Evolutionary conservation across 345 rosid species (phyloP).

Genomic region (Eutrema japonicum): DNA sequence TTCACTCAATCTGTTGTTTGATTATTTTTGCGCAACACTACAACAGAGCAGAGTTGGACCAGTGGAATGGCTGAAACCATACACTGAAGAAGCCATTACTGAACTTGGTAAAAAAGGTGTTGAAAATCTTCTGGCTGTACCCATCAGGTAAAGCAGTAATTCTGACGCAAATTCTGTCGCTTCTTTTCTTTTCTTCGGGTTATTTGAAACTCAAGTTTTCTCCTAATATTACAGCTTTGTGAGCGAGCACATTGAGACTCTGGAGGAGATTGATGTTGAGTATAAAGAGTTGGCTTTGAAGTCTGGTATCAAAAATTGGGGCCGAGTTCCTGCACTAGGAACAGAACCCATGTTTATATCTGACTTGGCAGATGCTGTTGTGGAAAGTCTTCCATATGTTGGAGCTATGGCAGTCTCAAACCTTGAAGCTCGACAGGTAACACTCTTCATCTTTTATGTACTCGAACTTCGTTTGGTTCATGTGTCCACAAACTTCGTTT

Average conservation of each 20-base stretch:
- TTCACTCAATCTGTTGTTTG: neutral
- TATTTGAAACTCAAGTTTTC: slow-evolving; percentile 22
- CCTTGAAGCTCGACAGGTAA: slow-evolving; percentile 98
- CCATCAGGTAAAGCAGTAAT: slow-evolving; percentile 64
- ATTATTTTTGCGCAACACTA: slow-evolving; percentile 27
- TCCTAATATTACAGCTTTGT: slow-evolving; percentile 67
- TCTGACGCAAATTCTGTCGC: neutral
- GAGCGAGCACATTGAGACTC: slow-evolving; percentile 97
- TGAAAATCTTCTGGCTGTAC: slow-evolving; percentile 85
- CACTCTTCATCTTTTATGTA: slow-evolving; percentile 17
- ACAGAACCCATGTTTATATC: slow-evolving; percentile 92
- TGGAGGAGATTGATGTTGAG: slow-evolving; percentile 98
- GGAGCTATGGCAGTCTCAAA: slow-evolving; percentile 99
- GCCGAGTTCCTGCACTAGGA: slow-evolving; percentile 95
- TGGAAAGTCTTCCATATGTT: slow-evolving; percentile 96
- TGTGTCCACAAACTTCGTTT: slow-evolving; percentile 13
- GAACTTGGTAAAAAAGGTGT: slow-evolving; percentile 92
- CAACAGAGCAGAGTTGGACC: slow-evolving; percentile 99
- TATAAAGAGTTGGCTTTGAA: slow-evolving; percentile 90
- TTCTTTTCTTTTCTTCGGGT: slow-evolving; percentile 27
- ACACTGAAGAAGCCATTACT: slow-evolving; percentile 90
- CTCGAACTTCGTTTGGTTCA: neutral
- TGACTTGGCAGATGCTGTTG: slow-evolving; percentile 97
- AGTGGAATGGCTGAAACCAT: slow-evolving; percentile 99
- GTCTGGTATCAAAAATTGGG: slow-evolving; percentile 95